Evolutionary conservation across 768 basidiomycete genomes (phyloP).

Genomic region (Boletus edulis): DNA sequence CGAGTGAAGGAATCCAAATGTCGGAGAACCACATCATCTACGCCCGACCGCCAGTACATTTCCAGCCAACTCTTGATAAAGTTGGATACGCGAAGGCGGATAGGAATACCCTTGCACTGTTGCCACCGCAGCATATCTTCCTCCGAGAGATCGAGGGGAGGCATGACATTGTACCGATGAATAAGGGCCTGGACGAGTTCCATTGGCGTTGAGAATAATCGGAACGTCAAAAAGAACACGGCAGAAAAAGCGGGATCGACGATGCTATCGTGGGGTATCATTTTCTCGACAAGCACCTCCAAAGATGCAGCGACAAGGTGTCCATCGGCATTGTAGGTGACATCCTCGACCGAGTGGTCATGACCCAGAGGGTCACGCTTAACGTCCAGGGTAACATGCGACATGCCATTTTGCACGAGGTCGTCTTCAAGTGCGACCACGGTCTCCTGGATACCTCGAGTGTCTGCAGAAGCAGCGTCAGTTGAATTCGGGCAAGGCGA

Average conservation of each 20-base stretch:
- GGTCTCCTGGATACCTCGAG: constrained; percentile 34
- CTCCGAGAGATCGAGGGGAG: constrained; percentile 53
- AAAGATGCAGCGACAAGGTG: constrained; percentile 89
- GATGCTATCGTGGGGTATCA: constrained; percentile 92
- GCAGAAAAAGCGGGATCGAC: constrained; percentile 85
- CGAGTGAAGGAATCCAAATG: constrained; percentile 58
- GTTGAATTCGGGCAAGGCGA: constrained; percentile 33
- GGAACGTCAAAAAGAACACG: constrained; percentile 95
- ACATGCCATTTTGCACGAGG: constrained; percentile 50
- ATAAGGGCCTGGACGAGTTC: constrained; percentile 79
- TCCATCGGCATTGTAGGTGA: constrained; percentile 88
- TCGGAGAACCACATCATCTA: constrained; percentile 65
- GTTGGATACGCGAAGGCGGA: constrained; percentile 88
- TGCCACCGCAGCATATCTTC: constrained; percentile 76
- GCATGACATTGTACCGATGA: constrained; percentile 76
- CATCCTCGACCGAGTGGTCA: constrained; percentile 81
- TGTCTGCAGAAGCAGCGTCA: constrained; percentile 56
- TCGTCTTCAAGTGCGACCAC: constrained; percentile 48
- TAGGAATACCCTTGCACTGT: constrained; percentile 83
- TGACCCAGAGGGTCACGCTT: constrained; percentile 48
- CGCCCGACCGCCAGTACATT: constrained; percentile 76
- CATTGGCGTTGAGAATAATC: constrained; percentile 78
- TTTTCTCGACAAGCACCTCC: constrained; percentile 88
- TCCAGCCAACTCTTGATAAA: constrained; percentile 96
- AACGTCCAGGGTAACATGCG: constrained; percentile 41